Evolutionary conservation across 2,329 filamentous ascomycete genomes (phyloP).

Genomic region (Nemania diffusa): DNA sequence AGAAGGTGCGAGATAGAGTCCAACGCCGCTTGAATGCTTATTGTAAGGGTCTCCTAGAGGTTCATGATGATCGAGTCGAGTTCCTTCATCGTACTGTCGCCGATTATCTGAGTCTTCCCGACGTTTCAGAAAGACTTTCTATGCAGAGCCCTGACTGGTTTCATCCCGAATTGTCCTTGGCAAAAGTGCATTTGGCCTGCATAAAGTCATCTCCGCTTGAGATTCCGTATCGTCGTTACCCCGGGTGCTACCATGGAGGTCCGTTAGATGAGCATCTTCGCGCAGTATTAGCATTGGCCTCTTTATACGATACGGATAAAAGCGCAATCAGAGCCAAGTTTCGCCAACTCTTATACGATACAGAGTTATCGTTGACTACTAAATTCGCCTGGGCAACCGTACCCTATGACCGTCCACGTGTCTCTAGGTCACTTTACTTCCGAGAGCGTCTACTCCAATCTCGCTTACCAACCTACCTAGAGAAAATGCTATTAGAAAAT

Average conservation of each 20-base stretch:
- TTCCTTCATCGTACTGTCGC: slow-evolving; percentile 29
- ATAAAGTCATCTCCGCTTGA: slow-evolving; percentile 16
- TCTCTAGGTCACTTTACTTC: slow-evolving; percentile 16
- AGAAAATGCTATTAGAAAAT: slow-evolving; percentile 15
- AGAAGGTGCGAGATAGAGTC: slow-evolving; percentile 1
- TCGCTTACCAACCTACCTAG: slow-evolving; percentile 24
- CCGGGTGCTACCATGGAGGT: slow-evolving; percentile 7
- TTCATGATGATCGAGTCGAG: slow-evolving; percentile 14
- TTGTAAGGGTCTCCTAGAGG: slow-evolving; percentile 27
- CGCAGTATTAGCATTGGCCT: slow-evolving; percentile 16
- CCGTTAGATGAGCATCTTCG: slow-evolving; percentile 25
- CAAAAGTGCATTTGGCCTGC: slow-evolving; percentile 18
- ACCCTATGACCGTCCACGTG: not conserved
- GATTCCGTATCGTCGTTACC: slow-evolving; percentile 9
- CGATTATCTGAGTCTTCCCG: slow-evolving; percentile 19
- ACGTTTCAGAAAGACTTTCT: slow-evolving; percentile 18
- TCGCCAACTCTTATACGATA: slow-evolving; percentile 18
- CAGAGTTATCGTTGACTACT: slow-evolving; percentile 12
- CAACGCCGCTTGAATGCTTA: slow-evolving; percentile 20
- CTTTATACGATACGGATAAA: slow-evolving; percentile 20
- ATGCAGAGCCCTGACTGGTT: slow-evolving; percentile 22
- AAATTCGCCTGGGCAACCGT: too few relatives aligned
- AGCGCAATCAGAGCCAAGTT: slow-evolving; percentile 17
- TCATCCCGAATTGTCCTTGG: slow-evolving; percentile 24
- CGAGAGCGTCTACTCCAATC: slow-evolving; percentile 30